Base-by-base conservation (phyloP, 108 stramenopile genomes). In the Chaetoceros muelleri region DNA sequence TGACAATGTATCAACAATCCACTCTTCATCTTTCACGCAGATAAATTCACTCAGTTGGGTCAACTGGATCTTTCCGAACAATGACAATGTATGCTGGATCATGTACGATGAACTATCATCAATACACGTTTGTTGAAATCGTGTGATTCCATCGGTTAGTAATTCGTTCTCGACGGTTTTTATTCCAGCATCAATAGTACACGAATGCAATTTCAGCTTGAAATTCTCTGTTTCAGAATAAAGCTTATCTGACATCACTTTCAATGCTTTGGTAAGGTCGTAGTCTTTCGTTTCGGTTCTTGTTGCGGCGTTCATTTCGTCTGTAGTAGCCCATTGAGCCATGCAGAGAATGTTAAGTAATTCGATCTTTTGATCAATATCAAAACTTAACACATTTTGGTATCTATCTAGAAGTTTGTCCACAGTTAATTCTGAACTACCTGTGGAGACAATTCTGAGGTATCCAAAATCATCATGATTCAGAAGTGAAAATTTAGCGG, bases 261-360 rank as follows among this genome's bases (percentile, higher is more conserved):
- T 45, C 21, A 58, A 47, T 2, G 69, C 64, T 23, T 53, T 61
- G 25, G 24, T 29, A 27, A 61, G 28, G 49, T 60, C 30, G 30
- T 55, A 58, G 16, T 60, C 55, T 50, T 31, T 64, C 2, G 65
- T 5, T 13, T 13, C 13, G 34, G 5, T 13, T 40, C 5, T 5
- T 5, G 13, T 40, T 10, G 34, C 5, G 13, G 5, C 46, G 45
- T 50, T 55, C 23, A 59, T 54, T 48, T 96, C 85, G 51, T 87
- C 79, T 0, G 89, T 85, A 44, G 76, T 58, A 3, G 83, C 78
- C 72, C 79, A 87, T 28, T 95, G 80, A 20, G 83, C 46, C 52
- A 86, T 95, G 22, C 76, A 73, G 2, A 94, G 58, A 26, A 80
- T 87, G 28, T 68, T 74, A 30, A 96, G 67, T 2, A 94, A 58